Evolutionary conservation across 1,284 basidiomycete species (phyloP).

Genomic region (Afroboletus lepidellus): DNA sequence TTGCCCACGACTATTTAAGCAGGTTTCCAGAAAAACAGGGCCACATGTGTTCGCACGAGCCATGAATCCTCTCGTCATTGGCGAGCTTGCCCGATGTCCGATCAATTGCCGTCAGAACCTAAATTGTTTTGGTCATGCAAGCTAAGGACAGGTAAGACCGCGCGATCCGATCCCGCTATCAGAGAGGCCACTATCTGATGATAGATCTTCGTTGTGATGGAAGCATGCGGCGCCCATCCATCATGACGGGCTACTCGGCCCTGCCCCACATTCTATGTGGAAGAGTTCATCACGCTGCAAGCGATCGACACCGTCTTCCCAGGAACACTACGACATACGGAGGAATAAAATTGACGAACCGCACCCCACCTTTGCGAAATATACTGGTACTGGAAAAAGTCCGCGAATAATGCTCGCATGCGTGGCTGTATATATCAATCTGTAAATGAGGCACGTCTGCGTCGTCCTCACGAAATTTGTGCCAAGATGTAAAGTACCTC

Average conservation of each 20-base stretch:
- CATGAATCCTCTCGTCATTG: background rate
- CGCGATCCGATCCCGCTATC: slow-evolving; percentile 18
- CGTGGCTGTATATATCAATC: too few species aligned
- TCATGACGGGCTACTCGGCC: background rate
- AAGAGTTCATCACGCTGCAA: background rate
- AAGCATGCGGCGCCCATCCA: background rate
- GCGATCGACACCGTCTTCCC: slow-evolving; percentile 1
- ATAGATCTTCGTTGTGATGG: background rate
- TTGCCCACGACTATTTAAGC: background rate
- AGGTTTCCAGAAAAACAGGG: background rate
- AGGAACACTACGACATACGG: background rate
- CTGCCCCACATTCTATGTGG: background rate
- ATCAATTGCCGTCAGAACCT: slow-evolving; percentile 4
- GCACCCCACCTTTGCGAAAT: slow-evolving; percentile 3
- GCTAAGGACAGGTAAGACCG: too few species aligned
- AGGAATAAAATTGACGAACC: slow-evolving; percentile 19
- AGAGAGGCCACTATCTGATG: slow-evolving; percentile 1
- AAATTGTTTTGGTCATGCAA: background rate
- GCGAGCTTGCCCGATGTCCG: background rate
- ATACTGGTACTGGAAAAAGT: slow-evolving; percentile 4
- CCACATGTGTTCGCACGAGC: background rate
- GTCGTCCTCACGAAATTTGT: background rate
- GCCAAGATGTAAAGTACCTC: background rate
- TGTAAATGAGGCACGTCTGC: background rate
- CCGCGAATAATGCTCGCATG: slow-evolving; percentile 12